A percentile compares a stretch with the other conserved stretches of the same genome.
Conservation (phyloP, 2,329 filamentous ascomycete species). For the Capronia americana region DNA sequence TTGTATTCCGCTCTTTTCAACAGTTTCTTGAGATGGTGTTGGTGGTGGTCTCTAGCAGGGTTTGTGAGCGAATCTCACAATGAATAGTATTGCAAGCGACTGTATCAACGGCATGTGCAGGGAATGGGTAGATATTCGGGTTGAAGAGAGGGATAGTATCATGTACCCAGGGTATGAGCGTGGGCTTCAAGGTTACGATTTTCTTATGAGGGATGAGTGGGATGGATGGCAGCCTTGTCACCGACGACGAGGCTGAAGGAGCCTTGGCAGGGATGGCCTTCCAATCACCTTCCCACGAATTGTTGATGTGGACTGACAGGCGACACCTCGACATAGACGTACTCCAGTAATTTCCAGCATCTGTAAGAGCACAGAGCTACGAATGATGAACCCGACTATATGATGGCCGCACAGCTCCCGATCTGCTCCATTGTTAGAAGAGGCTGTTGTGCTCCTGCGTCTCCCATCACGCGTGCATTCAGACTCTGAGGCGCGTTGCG, state of each 20-base stretch:
- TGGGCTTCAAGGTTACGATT: background rate
- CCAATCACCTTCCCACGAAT: background rate
- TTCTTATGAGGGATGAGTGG: background rate
- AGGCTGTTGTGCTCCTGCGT: background rate
- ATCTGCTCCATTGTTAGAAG: background rate
- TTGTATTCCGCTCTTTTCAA: conserved; percentile 9
- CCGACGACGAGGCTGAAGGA: background rate
- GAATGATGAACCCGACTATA: conserved; percentile 17
- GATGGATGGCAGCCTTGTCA: background rate
- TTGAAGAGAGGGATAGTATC: background rate
- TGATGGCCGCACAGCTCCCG: background rate
- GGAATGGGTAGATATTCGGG: background rate
- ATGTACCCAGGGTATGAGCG: background rate
- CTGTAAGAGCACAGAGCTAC: conserved; percentile 16
- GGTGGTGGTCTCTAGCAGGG: background rate
- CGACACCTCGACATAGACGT: conserved; percentile 23
- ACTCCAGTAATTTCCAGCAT: conserved; percentile 22
- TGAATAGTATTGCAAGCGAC: background rate
- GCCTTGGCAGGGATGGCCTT: conserved; percentile 7
- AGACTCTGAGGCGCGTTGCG: background rate
- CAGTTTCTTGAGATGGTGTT: background rate
- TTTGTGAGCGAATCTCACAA: conserved; percentile 4
- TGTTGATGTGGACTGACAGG: conserved; percentile 1
- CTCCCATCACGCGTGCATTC: background rate
- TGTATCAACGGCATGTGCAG: conserved; percentile 3